These are phyloP conservation scores for Ceratobasidium theobromae DNA, from an alignment of 1,284 basidiomycete species.

Conservation along the genomic window DNA sequence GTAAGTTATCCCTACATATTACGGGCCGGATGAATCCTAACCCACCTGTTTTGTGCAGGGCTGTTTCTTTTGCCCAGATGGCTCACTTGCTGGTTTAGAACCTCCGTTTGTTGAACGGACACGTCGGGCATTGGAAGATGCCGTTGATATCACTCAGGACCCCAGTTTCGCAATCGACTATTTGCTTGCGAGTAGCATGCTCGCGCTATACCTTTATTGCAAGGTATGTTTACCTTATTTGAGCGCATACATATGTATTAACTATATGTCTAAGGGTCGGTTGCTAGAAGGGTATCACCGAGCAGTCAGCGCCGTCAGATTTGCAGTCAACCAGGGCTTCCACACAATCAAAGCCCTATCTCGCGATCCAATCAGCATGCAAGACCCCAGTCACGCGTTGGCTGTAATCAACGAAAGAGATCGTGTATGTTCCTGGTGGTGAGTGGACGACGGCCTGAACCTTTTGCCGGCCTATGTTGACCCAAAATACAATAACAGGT, in stretches of 20 bases:
- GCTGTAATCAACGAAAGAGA: conserved; percentile 15
- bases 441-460: neutral
- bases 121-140: conserved; percentile 19
- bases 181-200: conserved; percentile 14
- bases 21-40: neutral
- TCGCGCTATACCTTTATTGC: conserved; percentile 7
- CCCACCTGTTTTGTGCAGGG: conserved; percentile 2
- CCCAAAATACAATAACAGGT: neutral
- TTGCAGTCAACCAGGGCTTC: conserved; percentile 19
- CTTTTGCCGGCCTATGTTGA: neutral
- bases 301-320: conserved; percentile 16
- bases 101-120: conserved; percentile 21
- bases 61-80: conserved; percentile 22
- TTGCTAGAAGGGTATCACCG: conserved; percentile 23
- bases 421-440: conserved; percentile 16
- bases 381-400: neutral
- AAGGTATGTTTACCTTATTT: neutral
- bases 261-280: conserved; percentile 6
- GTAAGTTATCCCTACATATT: neutral
- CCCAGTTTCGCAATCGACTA: conserved; percentile 22
- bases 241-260: neutral
- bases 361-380: neutral
- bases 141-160: conserved; percentile 16
- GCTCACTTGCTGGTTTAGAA: conserved; percentile 19
- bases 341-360: conserved; percentile 4